Evolutionary conservation across 1,139 yeast species (phyloP).

Genomic region (Pichia sp.): DNA sequence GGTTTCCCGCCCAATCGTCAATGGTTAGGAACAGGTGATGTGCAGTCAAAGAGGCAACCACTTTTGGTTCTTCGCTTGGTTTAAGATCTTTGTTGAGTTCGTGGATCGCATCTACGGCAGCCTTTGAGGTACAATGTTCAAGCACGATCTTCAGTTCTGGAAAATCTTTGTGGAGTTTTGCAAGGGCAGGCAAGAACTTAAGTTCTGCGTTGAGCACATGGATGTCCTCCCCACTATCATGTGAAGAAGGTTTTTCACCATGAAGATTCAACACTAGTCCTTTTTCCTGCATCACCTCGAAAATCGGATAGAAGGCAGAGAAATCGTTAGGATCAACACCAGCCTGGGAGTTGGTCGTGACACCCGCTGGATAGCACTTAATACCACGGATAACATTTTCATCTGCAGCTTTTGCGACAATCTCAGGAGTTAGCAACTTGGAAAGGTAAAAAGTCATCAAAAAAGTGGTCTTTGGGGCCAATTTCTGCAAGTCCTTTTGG

Average conservation of each 20-base stretch:
- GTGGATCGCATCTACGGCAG: slow-evolving; percentile 74
- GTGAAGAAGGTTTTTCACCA: slow-evolving; percentile 84
- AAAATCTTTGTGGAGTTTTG: slow-evolving; percentile 71
- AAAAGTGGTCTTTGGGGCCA: slow-evolving; percentile 81
- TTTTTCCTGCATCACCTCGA: slow-evolving; percentile 78
- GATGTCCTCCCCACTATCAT: slow-evolving; percentile 41
- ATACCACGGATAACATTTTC: slow-evolving; percentile 72
- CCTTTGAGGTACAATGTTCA: slow-evolving; percentile 93
- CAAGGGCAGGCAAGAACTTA: slow-evolving; percentile 84
- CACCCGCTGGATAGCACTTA: slow-evolving; percentile 98
- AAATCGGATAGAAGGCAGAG: slow-evolving; percentile 79
- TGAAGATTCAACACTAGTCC: slow-evolving; percentile 79
- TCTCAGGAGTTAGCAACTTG: slow-evolving; percentile 76
- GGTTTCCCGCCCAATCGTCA: slow-evolving; percentile 96
- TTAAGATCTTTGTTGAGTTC: slow-evolving; percentile 55
- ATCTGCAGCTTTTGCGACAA: slow-evolving; percentile 74
- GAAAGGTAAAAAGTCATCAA: slow-evolving; percentile 86
- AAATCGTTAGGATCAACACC: slow-evolving; percentile 95
- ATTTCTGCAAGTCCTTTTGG: slow-evolving; percentile 53
- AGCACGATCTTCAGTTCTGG: slow-evolving; percentile 83
- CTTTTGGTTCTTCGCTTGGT: slow-evolving; percentile 46
- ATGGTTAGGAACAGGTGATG: slow-evolving; percentile 87
- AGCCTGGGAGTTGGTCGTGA: slow-evolving; percentile 88
- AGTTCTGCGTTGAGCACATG: slow-evolving; percentile 94
- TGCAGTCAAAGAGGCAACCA: slow-evolving; percentile 92